Conservation (phyloP, 129 eudicot species). For the Saussurea involucrata region DNA sequence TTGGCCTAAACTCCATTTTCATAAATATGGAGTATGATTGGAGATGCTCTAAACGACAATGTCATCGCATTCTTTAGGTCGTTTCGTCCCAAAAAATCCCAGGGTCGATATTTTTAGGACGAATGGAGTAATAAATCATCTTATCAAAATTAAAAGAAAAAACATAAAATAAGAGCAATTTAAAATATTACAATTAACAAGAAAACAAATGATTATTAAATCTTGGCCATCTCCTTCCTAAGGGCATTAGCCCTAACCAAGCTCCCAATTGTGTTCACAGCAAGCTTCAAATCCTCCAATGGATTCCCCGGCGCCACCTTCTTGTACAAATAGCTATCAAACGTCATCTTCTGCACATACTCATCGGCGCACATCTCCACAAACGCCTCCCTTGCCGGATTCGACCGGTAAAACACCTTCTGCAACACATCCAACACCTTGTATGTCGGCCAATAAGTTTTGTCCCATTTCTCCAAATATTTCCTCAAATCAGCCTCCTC, state of each 20-base stretch:
- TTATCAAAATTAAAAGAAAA: background rate
- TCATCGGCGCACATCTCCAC: slow-evolving; percentile 98
- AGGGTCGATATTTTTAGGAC: background rate
- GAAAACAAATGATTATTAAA: slow-evolving; percentile 36
- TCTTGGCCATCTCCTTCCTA: slow-evolving; percentile 86
- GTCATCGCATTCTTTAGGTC: background rate
- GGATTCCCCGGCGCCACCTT: slow-evolving; percentile 93
- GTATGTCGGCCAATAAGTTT: slow-evolving; percentile 94
- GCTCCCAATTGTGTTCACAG: slow-evolving; percentile 86
- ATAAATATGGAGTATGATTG: no score
- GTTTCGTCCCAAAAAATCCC: background rate
- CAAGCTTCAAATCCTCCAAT: slow-evolving; percentile 85
- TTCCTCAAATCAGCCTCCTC: slow-evolving; percentile 76
- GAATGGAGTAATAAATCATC: background rate
- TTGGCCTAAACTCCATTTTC: no score
- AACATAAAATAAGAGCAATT: background rate
- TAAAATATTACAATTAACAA: background rate
- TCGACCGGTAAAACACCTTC: slow-evolving; percentile 91
- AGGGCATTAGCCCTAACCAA: slow-evolving; percentile 92
- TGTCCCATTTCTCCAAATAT: slow-evolving; percentile 89
- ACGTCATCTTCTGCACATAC: slow-evolving; percentile 99
- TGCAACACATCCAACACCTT: slow-evolving; percentile 87
- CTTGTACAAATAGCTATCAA: slow-evolving; percentile 94
- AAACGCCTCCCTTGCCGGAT: slow-evolving; percentile 97
- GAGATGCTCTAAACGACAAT: no score